Evolutionary conservation across 2,329 filamentous ascomycete species (phyloP), one percentile per base, ranked within the genome.

Genomic region (Alternaria sp.): DNA sequence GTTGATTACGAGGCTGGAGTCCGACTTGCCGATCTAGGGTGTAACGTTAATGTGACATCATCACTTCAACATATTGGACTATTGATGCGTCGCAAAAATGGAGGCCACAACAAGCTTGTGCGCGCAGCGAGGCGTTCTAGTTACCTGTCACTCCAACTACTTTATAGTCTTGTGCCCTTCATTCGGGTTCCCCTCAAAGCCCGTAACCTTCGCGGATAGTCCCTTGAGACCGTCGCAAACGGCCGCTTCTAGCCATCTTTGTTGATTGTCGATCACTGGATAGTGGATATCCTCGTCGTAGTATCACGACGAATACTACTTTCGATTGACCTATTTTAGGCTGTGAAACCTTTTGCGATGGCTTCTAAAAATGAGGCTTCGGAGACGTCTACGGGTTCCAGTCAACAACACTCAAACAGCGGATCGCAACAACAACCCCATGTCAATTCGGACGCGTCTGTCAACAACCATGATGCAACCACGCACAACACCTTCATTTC

Each of bases 321-420:
- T 34, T 28, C 10, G 9, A 10, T 41, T 40, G 14, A 23, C 50
- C 37, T 24, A 29, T 31, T 11, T 17, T 52, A 28, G 50, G 62
- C 45, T 53, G 26, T 48, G 49, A 29, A n/a, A 55, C 39, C 21
- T 28, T 3, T 56, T 36, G 56, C 34, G 21, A 77, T 77, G 74
- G 62, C 66, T 49, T 68, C 65, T 21, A 51, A 65, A 24, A 72
- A 77, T 40, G 75, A 76, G 10, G 61, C 55, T 31, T 70, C 73
- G 49, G 72, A 75, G 14, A 78, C 75, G 45, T 72, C 75, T 14
- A 67, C 63, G 21, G 67, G 72, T n/a, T 37, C 60, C 17, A 62
- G 51, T 48, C 60, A 66, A 49, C 67, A 70, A 24, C 63, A 69
- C 33, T 72, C 70, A 4, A 68, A 71, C 53, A 64, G 62, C 29